Conservation (phyloP, 768 basidiomycete genomes). For the Amylocystis lapponica region DNA sequence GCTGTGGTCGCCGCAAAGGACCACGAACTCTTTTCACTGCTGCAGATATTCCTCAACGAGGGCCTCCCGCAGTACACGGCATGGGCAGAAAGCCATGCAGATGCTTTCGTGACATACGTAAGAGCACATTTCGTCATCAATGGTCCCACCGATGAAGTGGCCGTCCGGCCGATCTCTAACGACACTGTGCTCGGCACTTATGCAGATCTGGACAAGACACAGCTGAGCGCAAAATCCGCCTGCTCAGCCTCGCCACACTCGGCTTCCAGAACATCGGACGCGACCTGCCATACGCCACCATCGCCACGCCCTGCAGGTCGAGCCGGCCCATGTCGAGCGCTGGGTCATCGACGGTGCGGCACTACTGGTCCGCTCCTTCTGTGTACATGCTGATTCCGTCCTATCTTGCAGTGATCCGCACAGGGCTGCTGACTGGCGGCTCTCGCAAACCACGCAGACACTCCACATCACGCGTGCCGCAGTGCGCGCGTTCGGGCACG, state of each 20-base stretch:
- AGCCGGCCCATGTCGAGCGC: conserved; percentile 64
- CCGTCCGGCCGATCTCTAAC: too few species aligned
- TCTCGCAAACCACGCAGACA: conserved; percentile 73
- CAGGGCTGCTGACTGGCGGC: conserved; percentile 76
- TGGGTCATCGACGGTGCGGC: conserved; percentile 81
- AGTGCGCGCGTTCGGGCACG: conserved; percentile 67
- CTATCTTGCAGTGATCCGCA: conserved; percentile 64
- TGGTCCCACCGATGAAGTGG: too few species aligned
- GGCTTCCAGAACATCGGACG: conserved; percentile 74
- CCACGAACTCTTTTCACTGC: conserved; percentile 67
- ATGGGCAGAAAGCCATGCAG: conserved; percentile 52
- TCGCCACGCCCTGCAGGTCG: conserved; percentile 64
- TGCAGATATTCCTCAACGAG: conserved; percentile 66
- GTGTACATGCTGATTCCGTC: too few species aligned
- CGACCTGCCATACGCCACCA: conserved; percentile 63
- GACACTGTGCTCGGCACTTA: neutral
- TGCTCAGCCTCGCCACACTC: conserved; percentile 70
- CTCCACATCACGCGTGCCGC: conserved; percentile 70
- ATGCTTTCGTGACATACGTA: conserved; percentile 53
- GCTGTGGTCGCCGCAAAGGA: conserved; percentile 59
- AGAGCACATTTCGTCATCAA: conserved; percentile 1
- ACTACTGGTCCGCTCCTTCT: neutral
- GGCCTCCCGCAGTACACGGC: conserved; percentile 55
- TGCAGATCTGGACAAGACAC: conserved; percentile 48
- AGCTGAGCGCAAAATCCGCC: conserved; percentile 71